A percentile compares a stretch with the other conserved stretches of the same genome.
These are phyloP conservation scores for Linum trigynum DNA, from an alignment of 345 rosid species.

Conservation along the genomic window DNA sequence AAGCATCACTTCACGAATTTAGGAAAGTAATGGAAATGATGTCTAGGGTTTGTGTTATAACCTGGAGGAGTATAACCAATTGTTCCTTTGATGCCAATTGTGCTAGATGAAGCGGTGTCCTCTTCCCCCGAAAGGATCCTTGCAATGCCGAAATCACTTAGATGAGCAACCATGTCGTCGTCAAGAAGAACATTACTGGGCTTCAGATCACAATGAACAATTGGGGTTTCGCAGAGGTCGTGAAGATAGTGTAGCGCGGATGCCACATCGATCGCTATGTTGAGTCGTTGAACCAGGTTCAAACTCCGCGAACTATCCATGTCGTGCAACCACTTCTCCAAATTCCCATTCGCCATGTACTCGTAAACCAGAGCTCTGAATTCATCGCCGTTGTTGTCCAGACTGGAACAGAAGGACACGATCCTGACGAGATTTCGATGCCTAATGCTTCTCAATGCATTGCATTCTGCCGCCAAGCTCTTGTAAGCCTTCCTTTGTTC, in stretches of 20 bases:
- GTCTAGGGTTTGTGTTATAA: not conserved
- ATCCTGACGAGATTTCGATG: not conserved
- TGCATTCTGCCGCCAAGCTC: not conserved
- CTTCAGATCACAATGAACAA: not conserved
- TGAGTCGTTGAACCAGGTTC: not conserved
- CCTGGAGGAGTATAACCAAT: not conserved
- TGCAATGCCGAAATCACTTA: not conserved
- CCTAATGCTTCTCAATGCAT: not conserved
- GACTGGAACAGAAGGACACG: not conserved
- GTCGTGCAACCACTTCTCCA: not conserved
- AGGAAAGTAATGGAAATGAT: not conserved
- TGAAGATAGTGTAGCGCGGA: no score
- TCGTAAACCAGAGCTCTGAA: no score
- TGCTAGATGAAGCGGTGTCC: not conserved
- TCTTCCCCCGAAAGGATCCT: not conserved
- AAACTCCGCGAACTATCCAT: not conserved
- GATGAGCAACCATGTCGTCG: not conserved
- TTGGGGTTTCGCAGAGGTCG: no score
- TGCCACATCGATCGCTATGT: no score
- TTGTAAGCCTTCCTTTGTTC: no score
- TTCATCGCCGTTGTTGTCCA: not conserved
- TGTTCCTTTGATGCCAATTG: not conserved
- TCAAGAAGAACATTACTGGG: not conserved
- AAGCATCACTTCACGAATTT: no score
- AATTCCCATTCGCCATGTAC: not conserved